phyloP scores from a whole-genome alignment of 2,329 filamentous ascomycete genomes.

The Trichoderma sp. region DNA sequence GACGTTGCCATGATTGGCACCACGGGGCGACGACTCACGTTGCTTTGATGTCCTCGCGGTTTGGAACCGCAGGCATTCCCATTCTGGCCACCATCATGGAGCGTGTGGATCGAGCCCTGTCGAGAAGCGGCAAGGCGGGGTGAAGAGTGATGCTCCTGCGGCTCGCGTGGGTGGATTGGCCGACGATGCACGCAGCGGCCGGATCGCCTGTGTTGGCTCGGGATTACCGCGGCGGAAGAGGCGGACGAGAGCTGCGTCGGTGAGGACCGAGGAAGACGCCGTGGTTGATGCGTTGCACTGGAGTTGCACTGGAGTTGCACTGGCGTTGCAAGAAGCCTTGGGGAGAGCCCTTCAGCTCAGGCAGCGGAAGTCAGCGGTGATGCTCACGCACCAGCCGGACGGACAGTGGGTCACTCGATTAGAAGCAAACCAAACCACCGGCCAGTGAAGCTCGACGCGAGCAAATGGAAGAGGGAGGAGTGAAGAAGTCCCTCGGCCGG shows the following conservation, averaged over 20 bases:
- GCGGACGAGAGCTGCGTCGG: not conserved
- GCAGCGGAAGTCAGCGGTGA: conserved; percentile 15
- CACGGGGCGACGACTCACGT: conserved; percentile 39
- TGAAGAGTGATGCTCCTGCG: conserved; percentile 16
- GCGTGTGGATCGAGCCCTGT: not conserved
- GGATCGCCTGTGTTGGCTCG: not conserved
- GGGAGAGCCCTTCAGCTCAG: not conserved
- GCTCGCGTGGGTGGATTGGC: conserved; percentile 19
- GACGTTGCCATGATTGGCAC: not conserved
- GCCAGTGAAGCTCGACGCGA: conserved; percentile 2
- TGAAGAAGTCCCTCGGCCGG: not conserved
- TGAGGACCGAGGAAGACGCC: not conserved
- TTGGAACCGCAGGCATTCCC: conserved; percentile 57
- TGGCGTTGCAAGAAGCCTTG: not conserved
- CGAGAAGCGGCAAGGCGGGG: conserved; percentile 16
- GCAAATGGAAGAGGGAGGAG: not conserved
- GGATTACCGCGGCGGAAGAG: not conserved
- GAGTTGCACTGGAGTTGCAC: not conserved
- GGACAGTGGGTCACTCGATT: conserved; percentile 5
- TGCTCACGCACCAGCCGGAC: conserved; percentile 9
- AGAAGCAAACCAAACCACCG: not conserved
- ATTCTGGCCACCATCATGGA: conserved; percentile 36
- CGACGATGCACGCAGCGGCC: not conserved
- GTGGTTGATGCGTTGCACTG: not conserved
- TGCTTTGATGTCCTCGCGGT: conserved; percentile 58